Conservation (phyloP, 169 alveolate species). For the Cardiosporidium cionae region DNA sequence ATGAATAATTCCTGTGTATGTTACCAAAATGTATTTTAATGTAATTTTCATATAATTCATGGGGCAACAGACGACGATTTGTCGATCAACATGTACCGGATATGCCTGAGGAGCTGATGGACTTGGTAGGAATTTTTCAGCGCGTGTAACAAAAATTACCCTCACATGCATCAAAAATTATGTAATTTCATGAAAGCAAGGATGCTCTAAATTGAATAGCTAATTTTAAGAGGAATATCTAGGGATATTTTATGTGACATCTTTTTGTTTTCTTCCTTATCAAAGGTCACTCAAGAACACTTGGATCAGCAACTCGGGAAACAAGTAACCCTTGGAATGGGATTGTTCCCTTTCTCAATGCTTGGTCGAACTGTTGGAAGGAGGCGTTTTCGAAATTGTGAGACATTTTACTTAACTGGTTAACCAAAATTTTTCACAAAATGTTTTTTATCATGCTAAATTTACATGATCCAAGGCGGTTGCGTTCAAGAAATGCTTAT, state of each 20-base stretch:
- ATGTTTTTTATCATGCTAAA: too few relatives aligned
- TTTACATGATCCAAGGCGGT: too few relatives aligned
- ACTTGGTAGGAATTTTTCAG: constrained; percentile 22
- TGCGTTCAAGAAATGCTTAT: background rate
- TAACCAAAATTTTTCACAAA: background rate
- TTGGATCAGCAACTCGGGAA: constrained; percentile 49
- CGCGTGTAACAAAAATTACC: background rate
- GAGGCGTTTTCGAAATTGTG: constrained; percentile 42
- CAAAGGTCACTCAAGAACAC: constrained; percentile 43
- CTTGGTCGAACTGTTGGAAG: constrained; percentile 55
- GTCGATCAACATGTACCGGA: constrained; percentile 58
- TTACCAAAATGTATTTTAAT: too few relatives aligned
- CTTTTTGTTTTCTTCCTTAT: too few relatives aligned
- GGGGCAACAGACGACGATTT: constrained; percentile 34
- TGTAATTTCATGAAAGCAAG: background rate
- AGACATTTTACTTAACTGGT: background rate
- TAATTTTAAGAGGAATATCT: too few relatives aligned
- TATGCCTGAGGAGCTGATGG: constrained; percentile 43
- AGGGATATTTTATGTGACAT: too few relatives aligned
- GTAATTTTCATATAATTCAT: background rate
- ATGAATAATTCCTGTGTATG: too few relatives aligned
- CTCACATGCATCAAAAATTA: background rate
- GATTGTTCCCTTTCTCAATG: constrained; percentile 49
- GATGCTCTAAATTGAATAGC: background rate
- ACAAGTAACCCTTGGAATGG: constrained; percentile 55